phyloP scores from a whole-genome alignment of 2,329 filamentous ascomycete genomes.

The Ophiostoma novo-ulmi region DNA sequence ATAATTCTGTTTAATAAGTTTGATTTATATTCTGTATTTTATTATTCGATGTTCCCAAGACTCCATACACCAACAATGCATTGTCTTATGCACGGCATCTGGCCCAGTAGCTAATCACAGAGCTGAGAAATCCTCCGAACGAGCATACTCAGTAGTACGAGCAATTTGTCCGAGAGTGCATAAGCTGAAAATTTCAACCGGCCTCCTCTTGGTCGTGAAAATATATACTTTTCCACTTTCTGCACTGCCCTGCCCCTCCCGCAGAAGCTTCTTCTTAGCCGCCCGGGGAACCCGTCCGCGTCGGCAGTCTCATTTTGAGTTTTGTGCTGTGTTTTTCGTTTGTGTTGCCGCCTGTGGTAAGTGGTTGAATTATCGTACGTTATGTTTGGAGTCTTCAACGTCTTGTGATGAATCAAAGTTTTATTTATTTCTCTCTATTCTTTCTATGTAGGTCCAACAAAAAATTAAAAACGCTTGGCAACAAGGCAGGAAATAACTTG shows the following conservation, averaged over 20 bases:
- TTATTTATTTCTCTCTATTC: neutral
- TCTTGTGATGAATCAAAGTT: neutral
- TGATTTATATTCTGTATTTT: neutral
- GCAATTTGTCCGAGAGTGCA: neutral
- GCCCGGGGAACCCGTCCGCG: slow-evolving; percentile 3
- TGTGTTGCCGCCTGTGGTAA: neutral
- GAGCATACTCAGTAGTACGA: neutral
- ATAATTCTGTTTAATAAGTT: neutral
- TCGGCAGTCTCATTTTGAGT: neutral
- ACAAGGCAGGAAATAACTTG: neutral
- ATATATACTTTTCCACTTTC: neutral
- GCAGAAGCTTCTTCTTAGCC: slow-evolving; percentile 10
- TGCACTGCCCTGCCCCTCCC: slow-evolving; percentile 10
- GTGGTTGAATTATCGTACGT: neutral
- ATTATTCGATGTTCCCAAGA: neutral
- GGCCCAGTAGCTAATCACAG: neutral
- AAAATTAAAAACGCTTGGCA: neutral
- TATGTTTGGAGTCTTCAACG: neutral
- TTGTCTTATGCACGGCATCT: slow-evolving; percentile 1
- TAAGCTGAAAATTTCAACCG: neutral
- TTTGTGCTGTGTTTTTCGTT: neutral
- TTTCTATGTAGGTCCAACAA: neutral
- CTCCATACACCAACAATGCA: neutral
- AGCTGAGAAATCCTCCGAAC: neutral
- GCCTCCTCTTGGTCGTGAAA: neutral